Base-by-base conservation (phyloP, 768 basidiomycete genomes). In the Serpula lacrymans region DNA sequence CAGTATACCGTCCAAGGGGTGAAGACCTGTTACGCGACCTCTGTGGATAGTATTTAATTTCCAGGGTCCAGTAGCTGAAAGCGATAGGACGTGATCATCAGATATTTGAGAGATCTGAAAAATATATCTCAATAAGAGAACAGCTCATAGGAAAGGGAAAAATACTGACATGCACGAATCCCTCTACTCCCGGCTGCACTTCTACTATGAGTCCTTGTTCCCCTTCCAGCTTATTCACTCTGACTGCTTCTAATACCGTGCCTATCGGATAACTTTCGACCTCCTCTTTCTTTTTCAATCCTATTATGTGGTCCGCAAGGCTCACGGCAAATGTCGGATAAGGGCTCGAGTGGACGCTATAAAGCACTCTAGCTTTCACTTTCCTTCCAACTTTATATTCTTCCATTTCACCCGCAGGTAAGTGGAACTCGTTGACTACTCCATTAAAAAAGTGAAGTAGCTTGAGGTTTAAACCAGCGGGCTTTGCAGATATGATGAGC, bases 371-470 rank as follows among this genome's bases (percentile, higher is more conserved):
- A 0, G 86, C 84, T 55, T 87, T 90, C 50, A 98, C 67, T 64
- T 86, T 88, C 60, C 81, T 74, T 3, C 84, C 85, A 31, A 81
- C 54, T 54, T 80, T 83, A 58, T 73, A 77, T 37, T 71, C 69
- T 16, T 60, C 65, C 28, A 64, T 52, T 5, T 58, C 50, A 25
- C 71, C 69, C 10, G 66, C 65, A 16, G 59, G 72, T 11, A 95
- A 64, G 63, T 98, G 95, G 42, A 84, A 75, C 25, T 79, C 71
- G 54, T 96, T 93, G 18, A 88, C 72, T 1, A 91, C 95, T 23
- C 92, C 95, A 26, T 89, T 84, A 62, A 92, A 98, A 60, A 86
- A 94, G 0, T 91, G 93, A 18, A 94, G 74, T 13, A 97, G 70
- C 63, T 95, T 94, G 22, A 98, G 67, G 57, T 88, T 88, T 24